Percentiles rank a stretch among this genome's conserved stretches.
Conservation (phyloP, 169 alveolate genomes). For the Eimeria falciformis region DNA sequence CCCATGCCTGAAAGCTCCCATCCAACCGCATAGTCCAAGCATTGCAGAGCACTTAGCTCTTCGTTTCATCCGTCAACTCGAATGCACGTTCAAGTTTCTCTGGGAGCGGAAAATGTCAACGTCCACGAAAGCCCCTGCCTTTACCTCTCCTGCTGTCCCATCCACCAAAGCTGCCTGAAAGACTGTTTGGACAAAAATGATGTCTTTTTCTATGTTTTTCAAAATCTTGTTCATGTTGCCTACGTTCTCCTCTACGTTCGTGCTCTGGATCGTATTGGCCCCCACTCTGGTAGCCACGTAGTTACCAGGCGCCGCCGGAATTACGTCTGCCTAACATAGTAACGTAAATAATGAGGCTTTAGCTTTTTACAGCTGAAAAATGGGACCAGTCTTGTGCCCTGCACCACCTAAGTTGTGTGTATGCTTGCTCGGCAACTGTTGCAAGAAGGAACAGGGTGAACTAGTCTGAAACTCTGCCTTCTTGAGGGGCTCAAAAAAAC, state of each 20-base stretch:
- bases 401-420: neutral
- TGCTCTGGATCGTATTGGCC: neutral
- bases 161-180: neutral
- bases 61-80: slow-evolving; percentile 49
- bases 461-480: too few species aligned
- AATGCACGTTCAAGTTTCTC: slow-evolving; percentile 66
- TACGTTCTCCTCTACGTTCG: too few species aligned
- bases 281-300: slow-evolving; percentile 22
- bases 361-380: neutral
- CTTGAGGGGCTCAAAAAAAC: too few species aligned
- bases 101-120: slow-evolving; percentile 28
- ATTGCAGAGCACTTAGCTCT: slow-evolving; percentile 62
- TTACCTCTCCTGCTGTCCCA: slow-evolving; percentile 53
- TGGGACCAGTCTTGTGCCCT: neutral
- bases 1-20: slow-evolving; percentile 42
- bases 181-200: too few species aligned
- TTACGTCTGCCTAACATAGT: slow-evolving; percentile 50
- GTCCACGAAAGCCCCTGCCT: slow-evolving; percentile 64
- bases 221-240: too few species aligned
- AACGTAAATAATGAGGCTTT: neutral
- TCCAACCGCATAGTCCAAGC: slow-evolving; percentile 62
- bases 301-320: too few species aligned
- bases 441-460: too few species aligned
- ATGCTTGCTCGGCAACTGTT: too few species aligned
- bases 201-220: too few species aligned